Base-by-base conservation (phyloP, 140 eudicot species). In the Flaveria floridana region DNA sequence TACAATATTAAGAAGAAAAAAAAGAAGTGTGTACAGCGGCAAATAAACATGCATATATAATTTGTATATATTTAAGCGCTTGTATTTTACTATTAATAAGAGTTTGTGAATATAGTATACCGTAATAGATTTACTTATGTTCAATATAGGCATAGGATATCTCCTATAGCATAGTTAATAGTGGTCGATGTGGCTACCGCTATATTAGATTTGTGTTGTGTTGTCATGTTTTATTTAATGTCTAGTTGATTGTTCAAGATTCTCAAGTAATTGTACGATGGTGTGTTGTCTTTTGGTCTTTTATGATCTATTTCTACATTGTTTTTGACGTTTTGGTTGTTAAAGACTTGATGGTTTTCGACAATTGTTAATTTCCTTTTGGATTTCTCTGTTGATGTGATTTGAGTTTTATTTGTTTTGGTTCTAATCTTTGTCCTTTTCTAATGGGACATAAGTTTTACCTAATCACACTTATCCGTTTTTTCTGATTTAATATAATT, bases 361-460 rank as follows among this genome's bases (percentile, higher is more conserved):
- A 23, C 23, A 46, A 59, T n/a, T 7, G 12, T 11, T 44, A 44
- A 14, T n/a, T 21, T 20, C 5, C 19, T 41, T 66, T 55, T 14
- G 55, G 34, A 78, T 71, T 59, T 72, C 51, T 42, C 11, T 4
- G 42, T 52, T 65, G 68, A 72, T 14, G 68, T 65, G 71, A 30
- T 10, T 51, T 51, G 47, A 53, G 53, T 79, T 70, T 28, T 53
- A 21, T 65, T 58, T 30, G 55, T 13, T 48, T 78, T 48, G 65
- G 67, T 78, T 63, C 77, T 78, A 78, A 8, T 73, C 46, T 28
- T 73, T 80, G 80, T 80, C 76, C 56, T 2, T 74, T 73, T 47
- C 55, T 18, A 50, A 18, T 70, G 48, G 48, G 11, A 58, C 48
- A 37, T 39, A 37, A 16, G 28, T 53, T 76, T 20, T 41, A 56